Conservation (phyloP, 768 basidiomycete genomes). For the Boletus huronensis region DNA sequence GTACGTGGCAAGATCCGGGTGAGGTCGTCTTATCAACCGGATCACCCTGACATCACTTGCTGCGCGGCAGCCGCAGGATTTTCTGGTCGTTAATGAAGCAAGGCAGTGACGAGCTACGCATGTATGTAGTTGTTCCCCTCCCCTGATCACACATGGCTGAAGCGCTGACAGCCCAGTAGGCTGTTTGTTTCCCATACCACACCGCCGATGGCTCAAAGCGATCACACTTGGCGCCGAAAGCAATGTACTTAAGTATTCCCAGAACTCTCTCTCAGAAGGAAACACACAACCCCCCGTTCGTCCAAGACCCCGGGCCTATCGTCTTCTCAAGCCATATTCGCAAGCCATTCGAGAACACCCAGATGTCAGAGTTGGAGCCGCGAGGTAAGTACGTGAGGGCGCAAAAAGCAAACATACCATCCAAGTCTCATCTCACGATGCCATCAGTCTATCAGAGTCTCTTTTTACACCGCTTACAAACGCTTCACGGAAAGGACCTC, state of each 20-base stretch:
- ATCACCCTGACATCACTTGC: neutral
- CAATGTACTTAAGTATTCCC: neutral
- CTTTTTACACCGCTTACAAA: neutral
- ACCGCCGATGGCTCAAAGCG: neutral
- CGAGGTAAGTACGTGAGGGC: neutral
- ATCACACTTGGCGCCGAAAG: neutral
- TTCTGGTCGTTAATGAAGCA: too few relatives aligned
- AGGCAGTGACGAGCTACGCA: neutral
- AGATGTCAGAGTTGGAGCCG: neutral
- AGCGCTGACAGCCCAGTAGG: neutral
- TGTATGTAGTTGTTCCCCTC: neutral
- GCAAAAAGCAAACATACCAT: too few relatives aligned
- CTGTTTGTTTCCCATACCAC: neutral
- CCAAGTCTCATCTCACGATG: neutral
- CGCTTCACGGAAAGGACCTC: neutral
- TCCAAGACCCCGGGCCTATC: neutral
- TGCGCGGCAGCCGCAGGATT: too few relatives aligned
- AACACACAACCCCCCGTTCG: neutral
- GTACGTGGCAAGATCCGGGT: neutral
- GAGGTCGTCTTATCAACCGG: neutral
- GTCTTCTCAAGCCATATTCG: neutral
- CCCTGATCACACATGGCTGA: neutral
- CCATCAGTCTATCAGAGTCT: slow-evolving; percentile 4
- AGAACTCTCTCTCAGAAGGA: neutral
- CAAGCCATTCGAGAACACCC: neutral